Conservation (phyloP, 2,329 filamentous ascomycete genomes). For the Sclerotinia borealis region DNA sequence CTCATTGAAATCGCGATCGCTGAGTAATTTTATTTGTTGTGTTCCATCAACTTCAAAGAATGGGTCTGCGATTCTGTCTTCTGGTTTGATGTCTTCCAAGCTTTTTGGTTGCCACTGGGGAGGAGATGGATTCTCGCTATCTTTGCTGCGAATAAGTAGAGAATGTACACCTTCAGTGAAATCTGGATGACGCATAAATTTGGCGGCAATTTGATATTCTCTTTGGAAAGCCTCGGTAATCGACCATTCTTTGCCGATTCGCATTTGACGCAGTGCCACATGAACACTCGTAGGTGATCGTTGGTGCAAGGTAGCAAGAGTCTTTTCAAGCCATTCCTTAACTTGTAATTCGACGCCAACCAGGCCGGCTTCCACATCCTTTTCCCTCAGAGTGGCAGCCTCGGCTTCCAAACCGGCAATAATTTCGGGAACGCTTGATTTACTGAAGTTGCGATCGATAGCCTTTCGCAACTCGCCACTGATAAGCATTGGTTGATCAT, state of each 20-base stretch:
- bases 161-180: conserved; percentile 89
- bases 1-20: conserved; percentile 54
- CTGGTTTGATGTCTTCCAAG: conserved; percentile 57
- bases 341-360: conserved; percentile 34
- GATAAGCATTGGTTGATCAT: conserved; percentile 61
- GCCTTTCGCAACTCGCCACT: conserved; percentile 66
- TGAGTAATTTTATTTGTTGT: conserved; percentile 54
- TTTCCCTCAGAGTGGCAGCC: conserved; percentile 27
- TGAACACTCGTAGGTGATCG: conserved; percentile 83
- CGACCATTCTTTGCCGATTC: conserved; percentile 65
- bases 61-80: conserved; percentile 49
- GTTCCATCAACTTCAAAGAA: conserved; percentile 59
- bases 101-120: conserved; percentile 66
- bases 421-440: conserved; percentile 63
- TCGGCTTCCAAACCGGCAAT: conserved; percentile 45
- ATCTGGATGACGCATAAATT: conserved; percentile 88
- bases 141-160: conserved; percentile 53
- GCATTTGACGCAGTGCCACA: conserved; percentile 80
- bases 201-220: conserved; percentile 76
- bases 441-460: conserved; percentile 78
- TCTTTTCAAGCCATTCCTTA: conserved; percentile 71
- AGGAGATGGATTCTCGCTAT: conserved; percentile 41
- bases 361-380: conserved; percentile 36
- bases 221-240: conserved; percentile 80
- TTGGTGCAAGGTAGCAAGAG: conserved; percentile 65